phyloP scores from a whole-genome alignment of 176 grass and related monocot species.

The Panicum miliaceum region DNA sequence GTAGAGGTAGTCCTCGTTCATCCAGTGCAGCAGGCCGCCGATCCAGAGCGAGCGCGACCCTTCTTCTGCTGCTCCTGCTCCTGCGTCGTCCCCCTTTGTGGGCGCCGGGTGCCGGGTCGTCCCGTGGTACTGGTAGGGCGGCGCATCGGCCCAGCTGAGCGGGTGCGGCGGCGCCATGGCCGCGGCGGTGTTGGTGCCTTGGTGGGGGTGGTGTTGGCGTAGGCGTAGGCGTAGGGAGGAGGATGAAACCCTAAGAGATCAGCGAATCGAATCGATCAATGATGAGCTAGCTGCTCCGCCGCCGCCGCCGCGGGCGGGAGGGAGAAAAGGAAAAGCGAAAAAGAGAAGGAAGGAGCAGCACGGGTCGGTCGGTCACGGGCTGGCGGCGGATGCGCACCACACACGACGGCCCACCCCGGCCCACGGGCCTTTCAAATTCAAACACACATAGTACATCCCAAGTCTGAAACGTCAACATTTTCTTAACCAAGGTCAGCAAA shows the following conservation, averaged over 20 bases:
- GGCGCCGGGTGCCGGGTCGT: not conserved
- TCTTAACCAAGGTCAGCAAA: too few species aligned
- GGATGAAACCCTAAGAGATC: not conserved
- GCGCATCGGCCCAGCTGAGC: slow-evolving; percentile 28
- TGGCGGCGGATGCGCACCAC: too few species aligned
- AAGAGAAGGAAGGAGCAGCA: too few species aligned
- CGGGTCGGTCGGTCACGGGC: too few species aligned
- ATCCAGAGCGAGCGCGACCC: slow-evolving; percentile 39
- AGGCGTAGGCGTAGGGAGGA: not conserved
- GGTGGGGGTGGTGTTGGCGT: not conserved
- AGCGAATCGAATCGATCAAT: not conserved
- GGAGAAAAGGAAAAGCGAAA: not conserved
- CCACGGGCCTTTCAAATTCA: too few species aligned
- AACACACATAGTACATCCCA: too few species aligned
- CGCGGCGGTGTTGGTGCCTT: too few species aligned
- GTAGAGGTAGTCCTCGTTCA: slow-evolving; percentile 56
- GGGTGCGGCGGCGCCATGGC: not conserved
- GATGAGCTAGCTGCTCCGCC: not conserved
- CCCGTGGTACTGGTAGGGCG: slow-evolving; percentile 38
- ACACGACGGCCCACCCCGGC: too few species aligned
- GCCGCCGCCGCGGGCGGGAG: not conserved
- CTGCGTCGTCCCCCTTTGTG: not conserved
- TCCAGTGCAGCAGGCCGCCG: slow-evolving; percentile 54
- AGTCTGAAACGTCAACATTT: too few species aligned
- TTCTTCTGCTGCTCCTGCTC: not conserved